Evolutionary conservation across 2,329 filamentous ascomycete species (phyloP).

Genomic region (Alternaria viburni): DNA sequence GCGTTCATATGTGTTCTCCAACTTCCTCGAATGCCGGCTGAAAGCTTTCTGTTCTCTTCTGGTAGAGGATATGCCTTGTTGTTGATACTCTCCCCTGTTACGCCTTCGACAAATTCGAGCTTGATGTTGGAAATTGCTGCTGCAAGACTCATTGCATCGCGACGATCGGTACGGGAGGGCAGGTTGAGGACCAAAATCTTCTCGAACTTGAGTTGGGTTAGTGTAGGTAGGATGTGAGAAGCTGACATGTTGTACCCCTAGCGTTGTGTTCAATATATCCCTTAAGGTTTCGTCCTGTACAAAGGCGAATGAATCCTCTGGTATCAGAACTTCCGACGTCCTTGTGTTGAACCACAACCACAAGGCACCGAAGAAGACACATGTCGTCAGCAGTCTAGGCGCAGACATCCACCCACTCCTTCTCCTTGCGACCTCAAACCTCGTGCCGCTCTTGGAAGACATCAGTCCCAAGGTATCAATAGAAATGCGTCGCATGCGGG

Average conservation of each 20-base stretch:
- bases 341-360: constrained; percentile 31
- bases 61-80: constrained; percentile 39
- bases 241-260: constrained; percentile 29
- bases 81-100: constrained; percentile 47
- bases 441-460: constrained; percentile 19
- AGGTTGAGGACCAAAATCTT: constrained; percentile 63
- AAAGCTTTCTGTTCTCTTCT: constrained; percentile 35
- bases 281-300: constrained; percentile 28
- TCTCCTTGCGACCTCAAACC: constrained; percentile 26
- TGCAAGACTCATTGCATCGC: constrained; percentile 59
- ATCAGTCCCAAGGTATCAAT: constrained; percentile 38
- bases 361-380: constrained; percentile 25
- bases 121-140: constrained; percentile 56
- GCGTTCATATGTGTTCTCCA: constrained; percentile 45
- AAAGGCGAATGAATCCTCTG: constrained; percentile 30
- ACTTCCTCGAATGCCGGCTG: constrained; percentile 35
- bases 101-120: constrained; percentile 58
- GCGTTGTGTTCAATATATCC: constrained; percentile 36
- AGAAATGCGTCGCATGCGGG: constrained; percentile 36
- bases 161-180: constrained; percentile 58
- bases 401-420: constrained; percentile 27
- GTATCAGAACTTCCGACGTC: constrained; percentile 17
- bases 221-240: background rate
- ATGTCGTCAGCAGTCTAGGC: constrained; percentile 33
- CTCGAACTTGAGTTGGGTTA: constrained; percentile 53